Evolutionary conservation across 2,329 filamentous ascomycete genomes (phyloP), one percentile per base, ranked within the genome.

Genomic region (Fusarium sp.): DNA sequence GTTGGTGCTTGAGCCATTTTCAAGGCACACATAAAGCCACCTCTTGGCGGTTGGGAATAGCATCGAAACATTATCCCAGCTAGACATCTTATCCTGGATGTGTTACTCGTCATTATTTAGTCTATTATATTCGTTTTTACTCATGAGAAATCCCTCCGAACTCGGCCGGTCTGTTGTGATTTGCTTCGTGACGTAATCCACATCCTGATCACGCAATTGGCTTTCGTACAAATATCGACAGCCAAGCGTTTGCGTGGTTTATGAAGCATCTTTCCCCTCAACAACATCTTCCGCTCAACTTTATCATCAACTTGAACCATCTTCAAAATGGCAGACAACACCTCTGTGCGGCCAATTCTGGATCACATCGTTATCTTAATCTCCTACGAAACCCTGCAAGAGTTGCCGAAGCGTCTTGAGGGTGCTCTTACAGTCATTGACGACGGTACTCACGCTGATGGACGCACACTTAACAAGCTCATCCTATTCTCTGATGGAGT

Each of bases 321-420:
- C 0, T 3, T 9, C 0, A 39, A 33, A 6, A 73, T 64, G 62
- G 11, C 41, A 0, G 20, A 20, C 22, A n/a, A 1, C 2, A 18
- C 3, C 13, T 56, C 2, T 1, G 14, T 75, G 0, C 18, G 8
- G 1, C 69, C 72, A 2, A 75, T 69, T 10, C 2, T 74, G 1
- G 72, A 74, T 5, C 72, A 74, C 6, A 67, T 74, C 14, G 72
- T 74, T 9, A 48, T 74, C 2, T 10, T 75, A 0, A 62, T 74
- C 2, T 75, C 72, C 1, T 59, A 69, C 1, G 35, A 75, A 6
- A 72, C 68, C 2, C 24, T 74, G 0, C 68, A 72, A 2, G 39
- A 69, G 2, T 62, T 74, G 0, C 72, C 72, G 2, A 70, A 64
- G 6, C 68, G 20, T 1, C n/a, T 74, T 0, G 48, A 75, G 1